Conservation (phyloP, 2,329 filamentous ascomycete species). For the Thielaviopsis euricoi region DNA sequence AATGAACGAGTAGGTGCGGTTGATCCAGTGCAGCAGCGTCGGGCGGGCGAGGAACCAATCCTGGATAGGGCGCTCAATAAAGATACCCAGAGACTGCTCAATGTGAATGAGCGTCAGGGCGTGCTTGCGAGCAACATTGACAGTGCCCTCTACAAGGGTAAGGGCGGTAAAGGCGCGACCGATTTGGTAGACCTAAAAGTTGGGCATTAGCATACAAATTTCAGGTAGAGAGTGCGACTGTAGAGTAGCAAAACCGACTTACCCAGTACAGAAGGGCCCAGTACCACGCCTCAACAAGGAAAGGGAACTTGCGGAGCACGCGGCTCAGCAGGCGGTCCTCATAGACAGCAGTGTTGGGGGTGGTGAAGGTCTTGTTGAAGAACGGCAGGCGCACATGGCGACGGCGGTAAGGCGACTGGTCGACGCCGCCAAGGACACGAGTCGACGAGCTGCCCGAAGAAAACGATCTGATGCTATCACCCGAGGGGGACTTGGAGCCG, state of each 20-base stretch:
- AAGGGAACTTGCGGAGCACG: constrained; percentile 50
- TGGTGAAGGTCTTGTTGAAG: constrained; percentile 27
- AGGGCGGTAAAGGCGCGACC: constrained; percentile 56
- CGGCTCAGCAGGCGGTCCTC: constrained; percentile 44
- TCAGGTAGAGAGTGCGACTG: background rate
- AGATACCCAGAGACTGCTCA: constrained; percentile 48
- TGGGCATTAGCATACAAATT: constrained; percentile 2
- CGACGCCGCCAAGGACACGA: constrained; percentile 10
- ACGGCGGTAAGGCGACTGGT: constrained; percentile 13
- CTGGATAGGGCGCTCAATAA: constrained; percentile 48
- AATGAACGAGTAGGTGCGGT: constrained; percentile 60
- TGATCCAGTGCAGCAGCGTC: constrained; percentile 48
- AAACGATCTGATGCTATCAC: constrained; percentile 10
- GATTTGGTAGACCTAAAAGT: constrained; percentile 52
- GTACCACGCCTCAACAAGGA: constrained; percentile 61
- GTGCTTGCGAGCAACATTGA: constrained; percentile 50
- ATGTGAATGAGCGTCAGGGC: constrained; percentile 50
- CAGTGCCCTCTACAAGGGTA: constrained; percentile 49
- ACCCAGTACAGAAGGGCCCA: constrained; percentile 68
- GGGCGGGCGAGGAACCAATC: constrained; percentile 32
- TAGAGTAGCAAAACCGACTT: constrained; percentile 18
- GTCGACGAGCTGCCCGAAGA: constrained; percentile 11
- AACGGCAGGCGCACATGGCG: constrained; percentile 13
- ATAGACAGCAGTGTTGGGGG: constrained; percentile 46
- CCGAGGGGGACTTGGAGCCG: constrained; percentile 11